Percentiles rank a stretch among this genome's conserved stretches.
Evolutionary conservation across 1,284 basidiomycete genomes (phyloP).

Genomic region (Rhodotorula sp.): DNA sequence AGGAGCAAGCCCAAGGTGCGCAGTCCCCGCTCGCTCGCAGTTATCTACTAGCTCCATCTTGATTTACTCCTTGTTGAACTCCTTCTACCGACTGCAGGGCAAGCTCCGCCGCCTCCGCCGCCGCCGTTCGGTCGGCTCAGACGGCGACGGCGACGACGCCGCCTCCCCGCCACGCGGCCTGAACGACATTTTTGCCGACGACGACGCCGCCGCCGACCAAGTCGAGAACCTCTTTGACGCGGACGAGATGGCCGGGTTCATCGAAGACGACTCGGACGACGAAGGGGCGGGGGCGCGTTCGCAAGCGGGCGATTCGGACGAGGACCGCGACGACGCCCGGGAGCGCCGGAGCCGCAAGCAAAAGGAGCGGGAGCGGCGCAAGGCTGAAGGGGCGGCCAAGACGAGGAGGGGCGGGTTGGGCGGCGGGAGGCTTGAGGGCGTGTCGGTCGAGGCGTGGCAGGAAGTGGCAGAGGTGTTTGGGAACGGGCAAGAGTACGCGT

Average conservation of each 20-base stretch:
- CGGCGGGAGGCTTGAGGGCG: constrained; percentile 42
- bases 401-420: constrained; percentile 78
- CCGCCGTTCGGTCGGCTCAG: constrained; percentile 59
- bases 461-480: constrained; percentile 97
- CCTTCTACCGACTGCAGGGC: constrained; percentile 40
- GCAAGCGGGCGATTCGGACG: constrained; percentile 31
- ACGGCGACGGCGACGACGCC: constrained; percentile 44
- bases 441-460: constrained; percentile 75
- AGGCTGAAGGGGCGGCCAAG: constrained; percentile 54
- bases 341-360: constrained; percentile 31
- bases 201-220: constrained; percentile 66
- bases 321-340: constrained; percentile 29
- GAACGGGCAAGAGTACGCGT: constrained; percentile 93
- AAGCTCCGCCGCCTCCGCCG: constrained; percentile 71
- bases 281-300: constrained; percentile 23
- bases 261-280: constrained; percentile 68
- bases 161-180: constrained; percentile 20
- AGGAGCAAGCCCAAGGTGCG: constrained; percentile 43
- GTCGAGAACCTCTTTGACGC: constrained; percentile 46
- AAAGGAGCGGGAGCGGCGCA: constrained; percentile 44
- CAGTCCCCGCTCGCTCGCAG: not conserved
- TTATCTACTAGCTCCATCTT: constrained; percentile 28
- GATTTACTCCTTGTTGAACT: constrained; percentile 54
- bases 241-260: constrained; percentile 61
- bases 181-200: constrained; percentile 52